Conservation (phyloP, 2,329 filamentous ascomycete species). For the Fusarium haematococcum region DNA sequence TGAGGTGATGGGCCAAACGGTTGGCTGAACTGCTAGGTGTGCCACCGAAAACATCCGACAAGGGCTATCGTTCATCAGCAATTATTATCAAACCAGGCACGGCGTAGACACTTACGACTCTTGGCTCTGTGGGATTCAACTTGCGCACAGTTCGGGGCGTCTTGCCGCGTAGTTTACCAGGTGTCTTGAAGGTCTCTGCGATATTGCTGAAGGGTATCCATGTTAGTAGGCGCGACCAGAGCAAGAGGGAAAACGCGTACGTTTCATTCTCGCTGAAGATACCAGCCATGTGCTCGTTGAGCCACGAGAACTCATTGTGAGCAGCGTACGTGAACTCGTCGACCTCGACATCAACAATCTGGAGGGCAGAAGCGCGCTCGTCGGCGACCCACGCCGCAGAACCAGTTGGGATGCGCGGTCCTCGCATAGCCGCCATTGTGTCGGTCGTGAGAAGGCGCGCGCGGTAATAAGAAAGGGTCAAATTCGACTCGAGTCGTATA, state of each 20-base stretch:
- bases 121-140: constrained; percentile 65
- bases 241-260: constrained; percentile 61
- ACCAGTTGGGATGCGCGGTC: constrained; percentile 77
- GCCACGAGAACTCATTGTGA: constrained; percentile 95
- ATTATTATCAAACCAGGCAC: not conserved
- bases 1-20: constrained; percentile 63
- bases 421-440: constrained; percentile 60
- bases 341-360: constrained; percentile 82
- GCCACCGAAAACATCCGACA: constrained; percentile 69
- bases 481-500: constrained; percentile 30
- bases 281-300: constrained; percentile 98
- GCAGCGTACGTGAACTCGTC: constrained; percentile 95
- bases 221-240: constrained; percentile 21
- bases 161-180: constrained; percentile 84
- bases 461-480: constrained; percentile 13
- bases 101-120: constrained; percentile 67
- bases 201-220: constrained; percentile 74
- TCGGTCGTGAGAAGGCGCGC: constrained; percentile 25
- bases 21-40: constrained; percentile 66
- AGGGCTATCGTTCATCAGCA: constrained; percentile 60
- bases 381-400: constrained; percentile 87
- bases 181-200: constrained; percentile 95
- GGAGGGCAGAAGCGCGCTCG: constrained; percentile 82
- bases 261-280: constrained; percentile 89
- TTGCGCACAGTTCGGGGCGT: constrained; percentile 80